Percentiles rank a stretch among this genome's conserved stretches.
Evolutionary conservation across 2,329 filamentous ascomycete genomes (phyloP).

Genomic region (Coniella lustricola): DNA sequence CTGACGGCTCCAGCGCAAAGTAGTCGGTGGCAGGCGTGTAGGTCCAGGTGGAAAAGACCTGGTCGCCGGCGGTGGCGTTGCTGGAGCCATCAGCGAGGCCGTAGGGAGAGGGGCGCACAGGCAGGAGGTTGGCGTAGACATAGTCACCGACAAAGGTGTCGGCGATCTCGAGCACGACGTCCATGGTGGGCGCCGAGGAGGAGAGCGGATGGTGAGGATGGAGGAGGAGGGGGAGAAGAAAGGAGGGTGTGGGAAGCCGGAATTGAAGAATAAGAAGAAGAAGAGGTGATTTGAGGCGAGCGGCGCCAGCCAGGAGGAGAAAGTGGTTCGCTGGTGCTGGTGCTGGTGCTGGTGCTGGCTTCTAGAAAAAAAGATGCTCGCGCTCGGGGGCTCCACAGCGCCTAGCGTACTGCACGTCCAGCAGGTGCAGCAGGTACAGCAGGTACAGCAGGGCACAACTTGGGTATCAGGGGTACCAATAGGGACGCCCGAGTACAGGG

Average conservation of each 20-base stretch:
- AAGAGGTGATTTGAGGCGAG: neutral
- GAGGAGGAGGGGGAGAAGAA: neutral
- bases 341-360: neutral
- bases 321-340: neutral
- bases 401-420: too few relatives aligned
- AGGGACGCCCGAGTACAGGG: too few relatives aligned
- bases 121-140: constrained; percentile 66
- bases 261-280: too few relatives aligned
- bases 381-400: neutral
- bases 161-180: constrained; percentile 79
- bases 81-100: constrained; percentile 43
- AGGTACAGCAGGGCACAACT: too few relatives aligned
- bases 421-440: too few relatives aligned
- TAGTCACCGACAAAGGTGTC: constrained; percentile 80
- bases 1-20: constrained; percentile 60
- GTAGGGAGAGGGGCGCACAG: constrained; percentile 47
- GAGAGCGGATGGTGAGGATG: neutral
- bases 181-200: constrained; percentile 56
- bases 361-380: constrained; percentile 10
- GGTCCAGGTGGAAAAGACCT: constrained; percentile 53
- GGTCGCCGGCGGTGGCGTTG: constrained; percentile 42
- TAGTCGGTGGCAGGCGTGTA: constrained; percentile 69
- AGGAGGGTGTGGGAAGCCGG: neutral
- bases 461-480: too few relatives aligned
- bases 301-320: too few relatives aligned